Conservation (phyloP, 129 eudicot species). For the Dittrichia graveolens region DNA sequence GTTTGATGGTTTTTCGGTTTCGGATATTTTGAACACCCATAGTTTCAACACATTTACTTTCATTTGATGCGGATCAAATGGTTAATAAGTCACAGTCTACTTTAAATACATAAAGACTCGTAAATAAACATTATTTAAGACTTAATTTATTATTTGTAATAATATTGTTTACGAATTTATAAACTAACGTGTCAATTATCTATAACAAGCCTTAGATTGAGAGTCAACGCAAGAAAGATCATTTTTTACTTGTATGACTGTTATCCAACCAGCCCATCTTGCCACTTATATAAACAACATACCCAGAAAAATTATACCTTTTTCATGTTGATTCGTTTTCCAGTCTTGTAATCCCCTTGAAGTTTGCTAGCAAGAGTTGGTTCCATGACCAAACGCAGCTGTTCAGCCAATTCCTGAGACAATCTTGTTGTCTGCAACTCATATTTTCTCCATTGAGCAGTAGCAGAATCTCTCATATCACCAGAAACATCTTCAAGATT, state of each 20-base stretch:
- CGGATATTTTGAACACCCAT: too few relatives aligned
- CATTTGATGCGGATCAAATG: background rate
- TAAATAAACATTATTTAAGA: background rate
- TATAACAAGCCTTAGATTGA: too few relatives aligned
- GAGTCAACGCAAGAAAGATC: too few relatives aligned
- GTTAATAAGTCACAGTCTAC: background rate
- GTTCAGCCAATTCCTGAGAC: conserved; percentile 93
- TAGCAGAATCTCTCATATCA: conserved; percentile 57
- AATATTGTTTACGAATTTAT: background rate
- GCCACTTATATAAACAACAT: background rate
- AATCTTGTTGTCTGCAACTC: conserved; percentile 77
- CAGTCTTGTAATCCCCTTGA: conserved; percentile 93
- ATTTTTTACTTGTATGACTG: background rate
- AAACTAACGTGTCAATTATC: too few relatives aligned
- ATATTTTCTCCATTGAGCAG: conserved; percentile 78
- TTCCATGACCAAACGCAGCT: conserved; percentile 93
- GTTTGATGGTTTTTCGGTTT: too few relatives aligned
- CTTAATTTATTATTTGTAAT: background rate
- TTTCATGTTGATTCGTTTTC: conserved; percentile 95
- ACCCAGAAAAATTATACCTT: conserved; percentile 48
- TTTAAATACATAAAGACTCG: background rate
- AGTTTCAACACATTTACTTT: background rate
- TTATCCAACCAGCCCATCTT: background rate
- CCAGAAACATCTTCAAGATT: conserved; percentile 41
- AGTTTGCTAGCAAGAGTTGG: conserved; percentile 99